phyloP scores from a whole-genome alignment of 1,284 basidiomycete genomes.

The Volvariella surrecta region DNA sequence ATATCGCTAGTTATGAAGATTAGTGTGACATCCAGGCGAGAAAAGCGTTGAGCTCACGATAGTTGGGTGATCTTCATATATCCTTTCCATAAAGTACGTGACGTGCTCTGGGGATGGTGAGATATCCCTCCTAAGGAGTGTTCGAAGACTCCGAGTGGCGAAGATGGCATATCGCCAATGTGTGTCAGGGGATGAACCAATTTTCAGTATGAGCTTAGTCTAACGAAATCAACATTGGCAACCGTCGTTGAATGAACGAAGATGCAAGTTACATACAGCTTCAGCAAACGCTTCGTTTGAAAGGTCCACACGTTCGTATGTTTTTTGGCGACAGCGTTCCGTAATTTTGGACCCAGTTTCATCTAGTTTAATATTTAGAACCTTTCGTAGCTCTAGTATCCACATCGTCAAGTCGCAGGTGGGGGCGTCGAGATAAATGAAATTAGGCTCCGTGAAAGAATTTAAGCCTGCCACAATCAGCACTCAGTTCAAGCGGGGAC shows the following conservation, averaged over 20 bases:
- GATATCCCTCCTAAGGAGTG: slow-evolving; percentile 67
- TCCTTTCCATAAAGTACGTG: slow-evolving; percentile 46
- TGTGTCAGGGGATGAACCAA: slow-evolving; percentile 49
- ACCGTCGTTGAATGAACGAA: no score
- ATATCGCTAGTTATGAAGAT: slow-evolving; percentile 38
- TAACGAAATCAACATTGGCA: no score
- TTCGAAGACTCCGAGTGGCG: slow-evolving; percentile 66
- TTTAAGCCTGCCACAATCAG: slow-evolving; percentile 35
- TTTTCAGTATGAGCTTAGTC: slow-evolving; percentile 36
- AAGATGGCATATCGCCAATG: slow-evolving; percentile 84
- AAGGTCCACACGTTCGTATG: slow-evolving; percentile 32
- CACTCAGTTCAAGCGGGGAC: not conserved
- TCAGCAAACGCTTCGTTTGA: slow-evolving; percentile 32
- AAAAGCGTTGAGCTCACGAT: slow-evolving; percentile 36
- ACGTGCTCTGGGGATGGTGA: slow-evolving; percentile 48
- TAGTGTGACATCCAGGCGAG: not conserved
- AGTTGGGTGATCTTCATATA: slow-evolving; percentile 51
- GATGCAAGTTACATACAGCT: slow-evolving; percentile 30
- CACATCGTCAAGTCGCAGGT: slow-evolving; percentile 31
- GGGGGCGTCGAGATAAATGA: slow-evolving; percentile 43
- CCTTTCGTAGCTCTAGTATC: slow-evolving; percentile 26
- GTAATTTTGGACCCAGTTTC: slow-evolving; percentile 20
- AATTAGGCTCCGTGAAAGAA: slow-evolving; percentile 52
- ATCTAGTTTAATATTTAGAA: slow-evolving; percentile 23
- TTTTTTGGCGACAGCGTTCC: slow-evolving; percentile 32